Conservation (phyloP, 106 monocot species). For the Posidonia australis region DNA sequence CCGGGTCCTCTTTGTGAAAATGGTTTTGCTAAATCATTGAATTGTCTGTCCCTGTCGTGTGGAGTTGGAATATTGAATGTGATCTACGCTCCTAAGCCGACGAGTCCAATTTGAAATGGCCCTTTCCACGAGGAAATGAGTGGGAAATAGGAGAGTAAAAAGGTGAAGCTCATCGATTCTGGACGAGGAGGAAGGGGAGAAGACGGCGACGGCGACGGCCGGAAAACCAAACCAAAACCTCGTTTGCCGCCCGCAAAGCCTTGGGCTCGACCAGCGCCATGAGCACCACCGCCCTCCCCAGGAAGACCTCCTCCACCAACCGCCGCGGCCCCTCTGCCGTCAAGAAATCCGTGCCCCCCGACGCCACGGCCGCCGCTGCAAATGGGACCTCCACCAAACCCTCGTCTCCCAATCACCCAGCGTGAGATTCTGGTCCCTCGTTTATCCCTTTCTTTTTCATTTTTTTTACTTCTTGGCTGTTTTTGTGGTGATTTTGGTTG, state of each 20-base stretch:
- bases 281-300: constrained; percentile 14
- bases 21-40: too few relatives aligned
- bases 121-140: too few relatives aligned
- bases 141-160: too few relatives aligned
- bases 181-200: too few relatives aligned
- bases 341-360: constrained; percentile 11
- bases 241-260: not conserved
- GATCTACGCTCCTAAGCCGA: too few relatives aligned
- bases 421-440: constrained; percentile 20
- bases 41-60: too few relatives aligned
- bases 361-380: constrained; percentile 9
- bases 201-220: too few relatives aligned
- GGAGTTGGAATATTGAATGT: too few relatives aligned
- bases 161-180: too few relatives aligned
- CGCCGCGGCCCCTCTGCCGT: constrained; percentile 28
- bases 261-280: not conserved
- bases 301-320: constrained; percentile 10
- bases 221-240: too few relatives aligned
- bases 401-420: constrained; percentile 37
- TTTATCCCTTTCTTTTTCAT: not conserved
- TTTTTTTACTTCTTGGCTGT: not conserved
- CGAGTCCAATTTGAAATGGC: too few relatives aligned
- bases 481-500: not conserved
- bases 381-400: constrained; percentile 38
- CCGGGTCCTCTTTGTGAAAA: too few relatives aligned